Conservation (phyloP, 2,329 filamentous ascomycete genomes). For the Lizonia empirigonia region DNA sequence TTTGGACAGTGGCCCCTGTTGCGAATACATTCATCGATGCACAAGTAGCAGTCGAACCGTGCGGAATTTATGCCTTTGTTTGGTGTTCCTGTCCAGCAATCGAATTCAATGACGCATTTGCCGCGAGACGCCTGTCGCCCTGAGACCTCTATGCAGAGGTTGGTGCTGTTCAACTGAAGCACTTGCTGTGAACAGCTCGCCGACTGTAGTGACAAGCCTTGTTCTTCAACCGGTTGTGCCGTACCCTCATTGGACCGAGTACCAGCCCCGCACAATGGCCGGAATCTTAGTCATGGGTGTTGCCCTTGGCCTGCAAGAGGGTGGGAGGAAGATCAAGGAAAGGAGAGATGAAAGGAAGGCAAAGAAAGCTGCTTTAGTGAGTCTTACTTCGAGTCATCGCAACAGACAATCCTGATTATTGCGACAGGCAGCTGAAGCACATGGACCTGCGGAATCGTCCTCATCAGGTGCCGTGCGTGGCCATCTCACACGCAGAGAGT, state of each 20-base stretch:
- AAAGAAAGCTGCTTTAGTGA: conserved; percentile 29
- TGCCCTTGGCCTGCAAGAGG: conserved; percentile 28
- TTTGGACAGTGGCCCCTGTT: background rate
- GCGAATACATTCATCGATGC: background rate
- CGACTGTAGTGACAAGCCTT: background rate
- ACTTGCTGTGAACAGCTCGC: background rate
- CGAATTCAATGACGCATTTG: background rate
- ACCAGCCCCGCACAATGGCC: conserved; percentile 24
- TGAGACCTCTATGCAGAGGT: background rate
- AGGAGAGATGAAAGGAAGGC: conserved; percentile 32
- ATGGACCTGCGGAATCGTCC: conserved; percentile 11
- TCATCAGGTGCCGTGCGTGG: conserved; percentile 5
- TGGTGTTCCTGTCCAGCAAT: background rate
- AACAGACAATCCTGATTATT: background rate
- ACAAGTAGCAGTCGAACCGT: background rate
- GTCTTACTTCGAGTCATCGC: background rate
- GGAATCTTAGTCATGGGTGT: conserved; percentile 27
- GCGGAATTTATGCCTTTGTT: background rate
- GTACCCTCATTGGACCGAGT: conserved; percentile 1
- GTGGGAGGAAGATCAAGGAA: conserved; percentile 29
- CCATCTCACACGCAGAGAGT: background rate
- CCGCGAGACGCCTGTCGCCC: background rate
- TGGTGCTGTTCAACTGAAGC: conserved; percentile 2
- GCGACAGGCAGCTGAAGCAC: conserved; percentile 17
- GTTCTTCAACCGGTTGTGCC: background rate